Evolutionary conservation across 2,329 filamentous ascomycete species (phyloP), one percentile per base, ranked within the genome.

Genomic region (Thyridium curvatum): DNA sequence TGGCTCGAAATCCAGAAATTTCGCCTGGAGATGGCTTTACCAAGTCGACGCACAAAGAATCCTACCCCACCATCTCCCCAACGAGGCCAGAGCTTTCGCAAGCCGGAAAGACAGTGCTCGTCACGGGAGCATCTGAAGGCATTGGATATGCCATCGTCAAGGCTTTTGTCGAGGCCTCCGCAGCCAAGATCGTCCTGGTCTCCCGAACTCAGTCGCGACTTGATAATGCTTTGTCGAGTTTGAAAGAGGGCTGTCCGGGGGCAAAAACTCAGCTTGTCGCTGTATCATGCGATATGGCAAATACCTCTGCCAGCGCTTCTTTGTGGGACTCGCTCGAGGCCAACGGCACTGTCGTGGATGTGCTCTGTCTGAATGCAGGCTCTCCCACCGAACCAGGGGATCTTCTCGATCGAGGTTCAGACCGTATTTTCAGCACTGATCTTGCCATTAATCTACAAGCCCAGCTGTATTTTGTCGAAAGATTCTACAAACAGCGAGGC

Each of bases 1-100:
- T 26, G 21, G 21, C 21, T 26, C 21, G 21, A 26, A 10, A 26
- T 10, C 21, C 21, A 6, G 10, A 26, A 6, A 26, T 26, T 26
- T 6, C 10, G 21, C 21, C 21, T 6, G 21, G 21, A 6, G 10
- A 26, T 6, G 21, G 21, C 21, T 26, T 26, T 10, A 26, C 21
- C 21, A 26, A 26, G 21, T 26, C 21, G 21, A 15, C 17, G 4
- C 21, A 66, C 46, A 53, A 42, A 1, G 42, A 48, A 16, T 44
- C 60, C 0, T 70, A 71, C 41, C 47, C 57, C 0, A 46, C 53
- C 2, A 66, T 71, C 44, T 57, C 51, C 0, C 55, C 66, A 2
- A 33, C 45, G 0, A 55, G 58, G 0, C 57, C 61, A 0, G 59
- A 62, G 42, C 49, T 70, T 7, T 62, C 55, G 4, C 65, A 71